These are phyloP conservation scores for Pyrenochaeta sp. DNA, from an alignment of 2,329 filamentous ascomycete species.

Conservation along the genomic window DNA sequence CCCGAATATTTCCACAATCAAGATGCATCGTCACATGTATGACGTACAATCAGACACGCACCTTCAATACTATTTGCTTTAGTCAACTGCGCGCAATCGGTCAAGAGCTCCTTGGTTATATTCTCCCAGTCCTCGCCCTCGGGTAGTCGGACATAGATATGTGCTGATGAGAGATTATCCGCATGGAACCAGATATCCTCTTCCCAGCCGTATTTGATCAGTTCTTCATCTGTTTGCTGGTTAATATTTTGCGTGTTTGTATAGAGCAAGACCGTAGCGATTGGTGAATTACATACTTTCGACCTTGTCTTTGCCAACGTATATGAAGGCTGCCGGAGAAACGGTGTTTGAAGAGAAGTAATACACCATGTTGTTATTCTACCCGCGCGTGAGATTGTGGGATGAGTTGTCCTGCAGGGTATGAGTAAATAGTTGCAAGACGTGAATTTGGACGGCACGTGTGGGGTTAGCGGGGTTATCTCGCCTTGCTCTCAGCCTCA, in stretches of 20 bases:
- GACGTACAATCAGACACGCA: neutral
- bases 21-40: too few relatives aligned
- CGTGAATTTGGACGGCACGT: conserved; percentile 39
- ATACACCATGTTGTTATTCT: conserved; percentile 75
- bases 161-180: conserved; percentile 95
- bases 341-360: conserved; percentile 92
- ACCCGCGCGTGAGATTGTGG: neutral
- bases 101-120: conserved; percentile 77
- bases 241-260: too few relatives aligned
- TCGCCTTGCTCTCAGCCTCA: conserved; percentile 14
- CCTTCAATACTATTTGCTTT: conserved; percentile 99
- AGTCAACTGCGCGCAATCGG: conserved; percentile 94
- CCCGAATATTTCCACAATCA: neutral
- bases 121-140: conserved; percentile 84
- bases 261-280: neutral
- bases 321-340: conserved; percentile 83
- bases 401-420: neutral
- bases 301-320: conserved; percentile 98
- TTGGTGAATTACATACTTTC: conserved; percentile 74
- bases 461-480: conserved; percentile 39
- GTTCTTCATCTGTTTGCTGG: conserved; percentile 79
- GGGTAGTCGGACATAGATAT: conserved; percentile 89
- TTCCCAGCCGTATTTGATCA: conserved; percentile 94
- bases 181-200: conserved; percentile 99
- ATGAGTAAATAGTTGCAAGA: conserved; percentile 5